phyloP scores from a whole-genome alignment of 176 grass and related monocot species.

The Hsuehochloa calcarea region DNA sequence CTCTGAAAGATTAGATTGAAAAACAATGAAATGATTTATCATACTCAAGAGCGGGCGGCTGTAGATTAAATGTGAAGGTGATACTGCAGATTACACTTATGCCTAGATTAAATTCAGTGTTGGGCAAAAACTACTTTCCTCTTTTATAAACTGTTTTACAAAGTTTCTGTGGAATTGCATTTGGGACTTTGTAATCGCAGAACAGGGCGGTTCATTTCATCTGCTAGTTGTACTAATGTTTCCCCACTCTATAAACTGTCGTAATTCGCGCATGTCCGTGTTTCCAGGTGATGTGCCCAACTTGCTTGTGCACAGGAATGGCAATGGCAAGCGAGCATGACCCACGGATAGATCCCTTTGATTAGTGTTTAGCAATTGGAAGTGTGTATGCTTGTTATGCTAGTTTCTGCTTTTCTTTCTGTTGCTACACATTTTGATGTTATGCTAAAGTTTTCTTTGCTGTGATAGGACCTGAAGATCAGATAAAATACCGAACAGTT shows the following conservation, averaged over 20 bases:
- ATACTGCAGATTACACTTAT: neutral
- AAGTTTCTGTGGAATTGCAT: neutral
- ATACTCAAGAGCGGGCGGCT: neutral
- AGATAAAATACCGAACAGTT: neutral
- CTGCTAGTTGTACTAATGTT: neutral
- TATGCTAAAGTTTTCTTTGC: neutral
- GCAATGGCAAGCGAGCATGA: conserved; percentile 96
- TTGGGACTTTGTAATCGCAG: neutral
- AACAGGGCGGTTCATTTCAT: neutral
- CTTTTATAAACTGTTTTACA: neutral
- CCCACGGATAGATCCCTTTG: conserved; percentile 90
- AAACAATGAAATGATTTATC: neutral
- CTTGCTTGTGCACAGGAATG: conserved; percentile 95
- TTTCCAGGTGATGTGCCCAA: conserved; percentile 91
- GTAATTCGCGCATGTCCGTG: neutral
- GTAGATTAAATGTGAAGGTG: neutral
- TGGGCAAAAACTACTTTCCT: neutral
- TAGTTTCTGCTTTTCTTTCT: neutral
- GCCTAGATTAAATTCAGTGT: neutral
- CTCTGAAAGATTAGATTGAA: neutral
- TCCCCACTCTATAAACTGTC: neutral
- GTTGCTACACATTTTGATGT: neutral
- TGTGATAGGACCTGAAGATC: neutral
- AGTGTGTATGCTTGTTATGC: neutral
- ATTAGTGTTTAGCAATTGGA: conserved; percentile 34